phyloP scores from a whole-genome alignment of 345 rosid genomes.

The Lepidium didymum region DNA sequence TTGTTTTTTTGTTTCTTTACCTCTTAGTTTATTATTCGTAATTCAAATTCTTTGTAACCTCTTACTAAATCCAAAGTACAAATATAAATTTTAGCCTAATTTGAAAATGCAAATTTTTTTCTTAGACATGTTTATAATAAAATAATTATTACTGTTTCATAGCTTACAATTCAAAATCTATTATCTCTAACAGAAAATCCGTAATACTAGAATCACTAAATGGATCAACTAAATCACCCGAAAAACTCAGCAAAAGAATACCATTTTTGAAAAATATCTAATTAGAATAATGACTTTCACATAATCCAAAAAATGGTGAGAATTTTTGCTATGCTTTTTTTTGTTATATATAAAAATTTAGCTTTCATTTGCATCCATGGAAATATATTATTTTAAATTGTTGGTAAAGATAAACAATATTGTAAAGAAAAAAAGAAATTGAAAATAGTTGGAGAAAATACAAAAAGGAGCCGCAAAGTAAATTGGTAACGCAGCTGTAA shows the following conservation, averaged over 20 bases:
- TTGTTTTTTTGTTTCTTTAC: neutral
- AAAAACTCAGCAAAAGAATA: too few species aligned
- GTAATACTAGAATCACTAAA: too few species aligned
- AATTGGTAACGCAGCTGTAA: conserved; percentile 18
- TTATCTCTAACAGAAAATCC: too few species aligned
- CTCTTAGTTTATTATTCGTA: neutral
- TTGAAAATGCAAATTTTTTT: too few species aligned
- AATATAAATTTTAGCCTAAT: neutral
- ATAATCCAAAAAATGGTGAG: neutral
- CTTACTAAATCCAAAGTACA: neutral
- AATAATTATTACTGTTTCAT: too few species aligned
- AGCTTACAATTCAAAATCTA: too few species aligned
- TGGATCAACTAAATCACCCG: too few species aligned
- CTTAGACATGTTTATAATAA: too few species aligned
- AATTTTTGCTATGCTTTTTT: neutral
- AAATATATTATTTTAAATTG: neutral
- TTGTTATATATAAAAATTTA: neutral
- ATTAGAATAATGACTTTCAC: neutral
- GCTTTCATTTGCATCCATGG: neutral
- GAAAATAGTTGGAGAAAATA: neutral
- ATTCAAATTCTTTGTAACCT: neutral
- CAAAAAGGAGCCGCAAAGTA: conserved; percentile 3
- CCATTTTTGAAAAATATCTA: too few species aligned
- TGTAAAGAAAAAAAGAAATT: neutral
- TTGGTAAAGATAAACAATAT: neutral